Conservation (phyloP, 2,329 filamentous ascomycete species). For the Clonostachys sp. region DNA sequence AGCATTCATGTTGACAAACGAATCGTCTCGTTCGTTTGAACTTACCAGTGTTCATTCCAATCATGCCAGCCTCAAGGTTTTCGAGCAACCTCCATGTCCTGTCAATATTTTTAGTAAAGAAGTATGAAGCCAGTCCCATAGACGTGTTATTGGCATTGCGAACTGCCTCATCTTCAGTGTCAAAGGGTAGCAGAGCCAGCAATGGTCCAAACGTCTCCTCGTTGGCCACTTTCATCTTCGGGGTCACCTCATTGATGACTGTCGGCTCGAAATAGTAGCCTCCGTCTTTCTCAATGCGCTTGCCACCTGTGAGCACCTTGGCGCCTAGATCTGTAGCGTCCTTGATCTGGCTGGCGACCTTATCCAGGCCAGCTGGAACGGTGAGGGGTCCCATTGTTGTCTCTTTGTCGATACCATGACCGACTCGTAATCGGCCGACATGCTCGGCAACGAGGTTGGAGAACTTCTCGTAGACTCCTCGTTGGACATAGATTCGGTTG, state of each 20-base stretch:
- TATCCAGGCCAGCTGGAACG: constrained; percentile 42
- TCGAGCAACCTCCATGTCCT: constrained; percentile 36
- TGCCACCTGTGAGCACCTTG: constrained; percentile 56
- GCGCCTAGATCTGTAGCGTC: constrained; percentile 63
- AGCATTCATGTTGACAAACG: background rate
- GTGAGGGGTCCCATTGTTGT: constrained; percentile 61
- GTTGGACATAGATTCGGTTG: constrained; percentile 50
- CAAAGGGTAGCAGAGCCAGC: constrained; percentile 63
- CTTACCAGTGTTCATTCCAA: constrained; percentile 26
- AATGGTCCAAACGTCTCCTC: constrained; percentile 74
- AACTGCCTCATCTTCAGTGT: constrained; percentile 66
- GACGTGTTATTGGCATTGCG: constrained; percentile 60
- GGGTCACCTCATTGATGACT: constrained; percentile 61
- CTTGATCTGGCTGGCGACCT: constrained; percentile 38
- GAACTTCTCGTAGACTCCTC: constrained; percentile 8
- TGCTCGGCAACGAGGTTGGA: constrained; percentile 1
- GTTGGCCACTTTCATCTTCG: constrained; percentile 59
- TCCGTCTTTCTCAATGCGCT: constrained; percentile 49
- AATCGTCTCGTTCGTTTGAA: background rate
- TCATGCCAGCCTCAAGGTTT: constrained; percentile 39
- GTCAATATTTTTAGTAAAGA: constrained; percentile 50
- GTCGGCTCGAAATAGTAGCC: constrained; percentile 67
- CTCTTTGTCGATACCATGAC: constrained; percentile 52
- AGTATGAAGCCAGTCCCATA: constrained; percentile 69
- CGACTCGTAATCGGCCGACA: constrained; percentile 20